Percentiles rank a stretch among this genome's conserved stretches.
Evolutionary conservation across 2,329 filamentous ascomycete genomes (phyloP).

Genomic region (Capronia americana): DNA sequence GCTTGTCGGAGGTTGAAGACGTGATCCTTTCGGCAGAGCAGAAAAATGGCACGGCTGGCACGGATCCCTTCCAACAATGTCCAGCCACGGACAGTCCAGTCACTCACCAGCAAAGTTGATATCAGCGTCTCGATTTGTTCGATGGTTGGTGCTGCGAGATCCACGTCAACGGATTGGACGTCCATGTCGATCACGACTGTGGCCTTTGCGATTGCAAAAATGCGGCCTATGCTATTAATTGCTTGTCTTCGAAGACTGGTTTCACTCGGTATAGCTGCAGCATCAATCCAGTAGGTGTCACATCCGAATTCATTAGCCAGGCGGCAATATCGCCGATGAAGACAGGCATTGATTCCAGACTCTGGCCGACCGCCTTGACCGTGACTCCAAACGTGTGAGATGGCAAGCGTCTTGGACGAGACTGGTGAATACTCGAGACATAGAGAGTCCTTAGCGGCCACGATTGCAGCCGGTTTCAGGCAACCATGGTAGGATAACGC

Average conservation of each 20-base stretch:
- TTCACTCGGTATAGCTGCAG: conserved; percentile 9
- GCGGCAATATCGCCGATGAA: conserved; percentile 10
- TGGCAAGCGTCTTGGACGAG: conserved; percentile 8
- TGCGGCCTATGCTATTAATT: conserved; percentile 10
- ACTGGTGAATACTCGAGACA: conserved; percentile 5
- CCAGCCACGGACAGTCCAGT: conserved; percentile 20
- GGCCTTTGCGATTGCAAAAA: conserved; percentile 7
- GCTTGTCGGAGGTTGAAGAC: conserved; percentile 6
- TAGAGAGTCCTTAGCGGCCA: not conserved
- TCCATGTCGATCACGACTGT: conserved; percentile 16
- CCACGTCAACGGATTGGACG: conserved; percentile 12
- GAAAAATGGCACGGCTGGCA: conserved; percentile 13
- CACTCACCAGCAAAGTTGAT: conserved; percentile 11
- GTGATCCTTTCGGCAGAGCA: conserved; percentile 8
- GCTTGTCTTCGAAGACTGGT: conserved; percentile 9
- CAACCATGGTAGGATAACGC: conserved; percentile 7
- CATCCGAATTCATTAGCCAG: conserved; percentile 13
- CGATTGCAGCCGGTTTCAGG: conserved; percentile 9
- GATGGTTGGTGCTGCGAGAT: conserved; percentile 5
- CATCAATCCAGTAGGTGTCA: conserved; percentile 17
- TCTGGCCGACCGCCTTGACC: conserved; percentile 16
- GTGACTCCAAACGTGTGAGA: conserved; percentile 19
- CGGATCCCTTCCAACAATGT: conserved; percentile 8
- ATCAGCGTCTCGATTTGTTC: conserved; percentile 9
- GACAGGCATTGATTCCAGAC: conserved; percentile 12